Evolutionary conservation across 2,329 filamentous ascomycete species (phyloP).

Genomic region (Aureobasidium sp.): DNA sequence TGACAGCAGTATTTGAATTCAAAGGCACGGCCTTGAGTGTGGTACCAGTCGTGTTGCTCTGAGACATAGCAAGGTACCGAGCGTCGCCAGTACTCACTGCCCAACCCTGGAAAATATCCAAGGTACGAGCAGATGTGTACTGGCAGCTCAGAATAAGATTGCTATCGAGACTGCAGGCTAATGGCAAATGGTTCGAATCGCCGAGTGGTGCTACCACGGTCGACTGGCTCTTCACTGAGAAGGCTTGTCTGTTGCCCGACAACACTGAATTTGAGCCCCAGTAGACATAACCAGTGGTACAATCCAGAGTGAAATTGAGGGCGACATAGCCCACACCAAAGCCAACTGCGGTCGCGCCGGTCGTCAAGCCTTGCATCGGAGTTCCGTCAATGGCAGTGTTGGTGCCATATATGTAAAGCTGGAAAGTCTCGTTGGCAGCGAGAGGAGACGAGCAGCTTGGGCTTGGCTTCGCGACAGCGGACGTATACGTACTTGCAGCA

Average conservation of each 20-base stretch:
- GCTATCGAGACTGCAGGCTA: conserved; percentile 4
- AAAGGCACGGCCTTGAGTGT: conserved; percentile 1
- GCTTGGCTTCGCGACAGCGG: neutral
- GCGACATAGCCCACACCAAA: conserved; percentile 8
- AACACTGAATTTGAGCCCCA: neutral
- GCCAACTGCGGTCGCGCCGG: conserved; percentile 8
- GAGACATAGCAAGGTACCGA: conserved; percentile 12
- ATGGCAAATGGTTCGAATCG: neutral
- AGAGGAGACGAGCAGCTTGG: neutral
- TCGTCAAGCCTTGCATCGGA: conserved; percentile 5
- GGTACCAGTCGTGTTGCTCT: neutral
- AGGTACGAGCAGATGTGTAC: neutral
- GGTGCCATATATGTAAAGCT: neutral
- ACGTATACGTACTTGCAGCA: neutral
- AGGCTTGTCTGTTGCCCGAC: conserved; percentile 7
- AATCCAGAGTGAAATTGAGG: conserved; percentile 11
- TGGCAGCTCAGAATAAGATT: conserved; percentile 7
- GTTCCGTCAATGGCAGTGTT: neutral
- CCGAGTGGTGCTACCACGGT: conserved; percentile 8
- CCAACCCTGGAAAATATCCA: neutral
- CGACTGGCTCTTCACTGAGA: conserved; percentile 2
- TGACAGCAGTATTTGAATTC: neutral
- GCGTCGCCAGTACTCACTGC: neutral
- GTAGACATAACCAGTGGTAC: conserved; percentile 7
- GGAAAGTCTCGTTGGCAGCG: neutral